These are phyloP conservation scores for Phytophthora capsici DNA, from an alignment of 352 stramenopile species.

Conservation along the genomic window DNA sequence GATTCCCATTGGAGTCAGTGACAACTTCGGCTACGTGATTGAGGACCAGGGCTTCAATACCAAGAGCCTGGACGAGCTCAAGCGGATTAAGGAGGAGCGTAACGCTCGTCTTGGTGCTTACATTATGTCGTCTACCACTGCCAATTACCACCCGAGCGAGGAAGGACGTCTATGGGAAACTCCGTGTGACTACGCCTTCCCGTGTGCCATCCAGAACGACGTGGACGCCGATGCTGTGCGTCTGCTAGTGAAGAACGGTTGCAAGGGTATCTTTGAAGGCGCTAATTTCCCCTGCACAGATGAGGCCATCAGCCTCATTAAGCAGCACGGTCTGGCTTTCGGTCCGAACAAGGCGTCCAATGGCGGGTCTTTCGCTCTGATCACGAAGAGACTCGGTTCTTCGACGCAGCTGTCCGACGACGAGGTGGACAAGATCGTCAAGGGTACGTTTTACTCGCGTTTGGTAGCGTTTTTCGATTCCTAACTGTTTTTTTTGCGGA, in stretches of 20 bases:
- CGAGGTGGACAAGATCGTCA: conserved; percentile 75
- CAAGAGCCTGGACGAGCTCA: conserved; percentile 76
- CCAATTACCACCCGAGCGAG: conserved; percentile 85
- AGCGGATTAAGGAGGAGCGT: conserved; percentile 84
- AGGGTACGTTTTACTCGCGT: conserved; percentile 44
- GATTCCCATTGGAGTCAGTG: conserved; percentile 96
- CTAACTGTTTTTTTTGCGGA: conserved; percentile 16
- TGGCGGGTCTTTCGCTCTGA: conserved; percentile 75
- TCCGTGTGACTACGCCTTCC: conserved; percentile 96
- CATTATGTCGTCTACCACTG: conserved; percentile 90
- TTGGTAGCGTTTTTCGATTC: background rate
- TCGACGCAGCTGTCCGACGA: conserved; percentile 59
- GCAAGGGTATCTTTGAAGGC: conserved; percentile 89
- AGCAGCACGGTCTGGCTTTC: conserved; percentile 84
- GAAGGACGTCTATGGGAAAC: conserved; percentile 88
- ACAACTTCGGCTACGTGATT: conserved; percentile 96
- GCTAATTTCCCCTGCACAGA: conserved; percentile 85
- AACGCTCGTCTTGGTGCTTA: conserved; percentile 84
- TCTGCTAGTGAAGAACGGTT: conserved; percentile 88
- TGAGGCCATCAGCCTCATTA: conserved; percentile 82
- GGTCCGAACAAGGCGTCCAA: conserved; percentile 89
- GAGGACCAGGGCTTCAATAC: conserved; percentile 90
- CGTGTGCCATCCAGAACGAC: conserved; percentile 95
- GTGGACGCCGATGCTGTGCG: conserved; percentile 83
- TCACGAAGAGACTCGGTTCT: conserved; percentile 63